phyloP scores from a whole-genome alignment of 306 rosid species.

The Ceratonia siliqua region DNA sequence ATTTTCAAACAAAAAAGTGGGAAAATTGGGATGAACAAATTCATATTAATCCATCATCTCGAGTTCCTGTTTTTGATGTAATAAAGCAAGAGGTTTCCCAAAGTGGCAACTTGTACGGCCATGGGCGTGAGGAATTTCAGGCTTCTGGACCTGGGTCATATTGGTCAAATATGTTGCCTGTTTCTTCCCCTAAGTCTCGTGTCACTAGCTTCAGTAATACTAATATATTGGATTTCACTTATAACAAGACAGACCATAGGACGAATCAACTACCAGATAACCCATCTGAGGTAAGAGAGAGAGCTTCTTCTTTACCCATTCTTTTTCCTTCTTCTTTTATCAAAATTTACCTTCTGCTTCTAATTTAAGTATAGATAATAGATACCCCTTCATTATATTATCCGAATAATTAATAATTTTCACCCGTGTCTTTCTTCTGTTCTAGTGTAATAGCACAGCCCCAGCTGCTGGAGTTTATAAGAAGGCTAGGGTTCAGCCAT shows the following conservation, averaged over 20 bases:
- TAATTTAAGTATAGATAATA: neutral
- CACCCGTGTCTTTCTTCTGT: conserved; percentile 12
- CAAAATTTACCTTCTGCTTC: neutral
- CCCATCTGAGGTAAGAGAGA: conserved; percentile 57
- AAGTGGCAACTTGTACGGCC: conserved; percentile 43
- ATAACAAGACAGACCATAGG: conserved; percentile 41
- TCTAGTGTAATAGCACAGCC: conserved; percentile 57
- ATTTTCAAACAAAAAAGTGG: conserved; percentile 49
- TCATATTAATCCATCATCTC: conserved; percentile 32
- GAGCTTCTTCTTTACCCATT: neutral
- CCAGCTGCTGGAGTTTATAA: conserved; percentile 53
- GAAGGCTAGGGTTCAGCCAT: conserved; percentile 76
- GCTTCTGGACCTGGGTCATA: conserved; percentile 28
- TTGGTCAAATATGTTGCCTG: conserved; percentile 60
- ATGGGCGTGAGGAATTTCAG: conserved; percentile 48
- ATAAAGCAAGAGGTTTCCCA: conserved; percentile 63
- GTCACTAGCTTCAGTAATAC: conserved; percentile 47
- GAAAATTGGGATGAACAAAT: conserved; percentile 56
- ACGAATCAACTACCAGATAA: conserved; percentile 47
- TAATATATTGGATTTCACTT: conserved; percentile 61
- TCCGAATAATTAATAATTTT: conserved; percentile 13
- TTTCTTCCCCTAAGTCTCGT: conserved; percentile 61
- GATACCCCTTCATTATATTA: neutral
- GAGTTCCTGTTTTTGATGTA: conserved; percentile 40
- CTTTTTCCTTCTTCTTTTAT: neutral